Conservation (phyloP, 73 alveolate species). For the Tetrahymena thermophila region DNA sequence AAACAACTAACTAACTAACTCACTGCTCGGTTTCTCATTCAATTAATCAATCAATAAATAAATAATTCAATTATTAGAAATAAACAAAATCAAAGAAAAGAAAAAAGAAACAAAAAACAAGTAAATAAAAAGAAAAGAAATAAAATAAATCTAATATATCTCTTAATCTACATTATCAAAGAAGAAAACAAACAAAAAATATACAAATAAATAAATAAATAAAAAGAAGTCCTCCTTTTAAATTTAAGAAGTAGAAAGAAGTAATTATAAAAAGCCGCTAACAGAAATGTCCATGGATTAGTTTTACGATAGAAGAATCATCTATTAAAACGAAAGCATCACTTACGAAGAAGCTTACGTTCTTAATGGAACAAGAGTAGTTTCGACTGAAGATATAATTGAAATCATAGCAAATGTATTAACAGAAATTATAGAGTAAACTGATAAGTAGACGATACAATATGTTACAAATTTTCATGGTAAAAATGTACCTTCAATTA, state of each 20-base stretch:
- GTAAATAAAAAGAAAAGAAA: background rate
- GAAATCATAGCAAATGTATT: background rate
- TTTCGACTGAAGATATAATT: background rate
- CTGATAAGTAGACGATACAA: background rate
- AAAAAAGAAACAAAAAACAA: background rate
- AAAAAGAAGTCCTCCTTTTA: background rate
- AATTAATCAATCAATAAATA: background rate
- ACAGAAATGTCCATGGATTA: background rate
- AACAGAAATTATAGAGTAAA: background rate
- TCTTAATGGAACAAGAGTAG: background rate
- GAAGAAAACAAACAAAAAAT: background rate
- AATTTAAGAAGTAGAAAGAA: background rate
- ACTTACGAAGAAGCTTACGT: background rate
- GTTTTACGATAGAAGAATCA: background rate
- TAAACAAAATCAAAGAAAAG: background rate
- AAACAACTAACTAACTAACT: background rate
- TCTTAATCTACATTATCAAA: background rate
- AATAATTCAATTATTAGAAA: background rate
- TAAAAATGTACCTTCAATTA: constrained; percentile 46
- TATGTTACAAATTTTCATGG: constrained; percentile 22
- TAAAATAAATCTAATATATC: background rate
- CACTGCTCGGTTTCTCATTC: too few relatives aligned
- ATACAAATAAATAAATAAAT: background rate
- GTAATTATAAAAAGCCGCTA: background rate
- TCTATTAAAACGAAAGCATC: background rate